Base-by-base conservation (phyloP, 768 basidiomycete genomes). In the Sporobolomyces phaffii region DNA sequence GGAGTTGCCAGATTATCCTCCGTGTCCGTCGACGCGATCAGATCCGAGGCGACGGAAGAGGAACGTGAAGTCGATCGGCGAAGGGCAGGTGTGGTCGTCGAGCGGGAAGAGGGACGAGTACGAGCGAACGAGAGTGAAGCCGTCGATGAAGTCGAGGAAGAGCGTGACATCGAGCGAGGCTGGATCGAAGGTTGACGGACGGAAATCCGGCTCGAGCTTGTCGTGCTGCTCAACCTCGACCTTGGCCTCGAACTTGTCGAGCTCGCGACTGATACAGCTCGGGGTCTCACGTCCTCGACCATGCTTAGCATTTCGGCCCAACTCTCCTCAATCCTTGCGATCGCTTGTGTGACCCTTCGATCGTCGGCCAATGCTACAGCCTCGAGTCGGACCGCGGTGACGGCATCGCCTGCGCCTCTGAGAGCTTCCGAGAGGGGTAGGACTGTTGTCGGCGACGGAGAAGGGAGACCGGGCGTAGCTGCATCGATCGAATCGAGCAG, bases 401-500 rank as follows among this genome's bases (percentile, higher is more conserved):
- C 90, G 8, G 80, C 74, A 20, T 89, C 77, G 24, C 89, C 84
- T 49, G 83, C 81, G 18, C 76, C 77, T 7, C 90, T 78, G 72
- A 90, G 88, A 45, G 86, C 86, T 64, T 87, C 84, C 0, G 62
- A 13, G 15, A 90, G 85, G 11, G 84, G 77, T 6, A 81, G 70
- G 28, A 78, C 75, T 10, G 75, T 84, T 20, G 80, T 77, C 28
- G 85, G 84, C 6, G 83, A 80, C 36, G 86, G 75, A 3, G 82
- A 77, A 7, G 82, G 80, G 31, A 80, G 75, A 7, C 86, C 86
- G 6, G 72, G 68, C 4, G 58, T 44, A 4, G 83, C 81, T 13
- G 90, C 89, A 75, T 93, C 90, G 60, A 91, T 81, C 73, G 91
- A 88, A 73, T 91, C 88, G 50, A 93, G 79, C 7, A 92, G 80